Percentiles rank a stretch among this genome's conserved stretches.
phyloP scores from a whole-genome alignment of 192 early-diverging fungal genomes.

The Coemansia sp. region DNA sequence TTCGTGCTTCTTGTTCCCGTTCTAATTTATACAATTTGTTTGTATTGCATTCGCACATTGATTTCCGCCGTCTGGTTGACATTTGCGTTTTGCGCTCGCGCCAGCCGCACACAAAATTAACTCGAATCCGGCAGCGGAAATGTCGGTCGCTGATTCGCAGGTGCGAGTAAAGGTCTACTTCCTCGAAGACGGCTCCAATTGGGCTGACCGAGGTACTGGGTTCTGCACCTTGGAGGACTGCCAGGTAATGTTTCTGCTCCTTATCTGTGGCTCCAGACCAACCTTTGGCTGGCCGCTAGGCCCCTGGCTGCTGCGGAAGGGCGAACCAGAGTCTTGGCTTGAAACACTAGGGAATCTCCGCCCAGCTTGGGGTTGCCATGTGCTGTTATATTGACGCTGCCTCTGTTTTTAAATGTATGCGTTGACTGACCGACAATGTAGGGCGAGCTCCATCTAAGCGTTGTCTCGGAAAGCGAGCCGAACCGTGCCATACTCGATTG shows the following conservation, averaged over 20 bases:
- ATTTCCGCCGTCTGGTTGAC: neutral
- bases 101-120: conserved; percentile 8
- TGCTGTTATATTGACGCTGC: conserved; percentile 9
- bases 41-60: neutral
- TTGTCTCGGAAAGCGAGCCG: conserved; percentile 60
- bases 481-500: conserved; percentile 67
- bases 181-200: conserved; percentile 64
- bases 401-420: neutral
- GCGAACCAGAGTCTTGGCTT: neutral
- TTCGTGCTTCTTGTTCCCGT: conserved; percentile 6
- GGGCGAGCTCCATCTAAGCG: conserved; percentile 62
- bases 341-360: neutral
- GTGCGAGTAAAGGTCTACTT: conserved; percentile 86
- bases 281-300: neutral
- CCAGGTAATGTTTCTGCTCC: conserved; percentile 47
- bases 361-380: neutral
- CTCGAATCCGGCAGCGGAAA: conserved; percentile 13
- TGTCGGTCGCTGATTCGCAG: conserved; percentile 44
- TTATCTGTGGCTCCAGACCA: neutral
- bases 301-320: neutral
- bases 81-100: conserved; percentile 2
- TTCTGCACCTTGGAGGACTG: conserved; percentile 68
- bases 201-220: conserved; percentile 87
- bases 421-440: conserved; percentile 30
- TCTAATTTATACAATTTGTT: conserved; percentile 5